These are phyloP conservation scores for Cynanchum wilfordii DNA, from an alignment of 257 asterid genomes.

Conservation along the genomic window DNA sequence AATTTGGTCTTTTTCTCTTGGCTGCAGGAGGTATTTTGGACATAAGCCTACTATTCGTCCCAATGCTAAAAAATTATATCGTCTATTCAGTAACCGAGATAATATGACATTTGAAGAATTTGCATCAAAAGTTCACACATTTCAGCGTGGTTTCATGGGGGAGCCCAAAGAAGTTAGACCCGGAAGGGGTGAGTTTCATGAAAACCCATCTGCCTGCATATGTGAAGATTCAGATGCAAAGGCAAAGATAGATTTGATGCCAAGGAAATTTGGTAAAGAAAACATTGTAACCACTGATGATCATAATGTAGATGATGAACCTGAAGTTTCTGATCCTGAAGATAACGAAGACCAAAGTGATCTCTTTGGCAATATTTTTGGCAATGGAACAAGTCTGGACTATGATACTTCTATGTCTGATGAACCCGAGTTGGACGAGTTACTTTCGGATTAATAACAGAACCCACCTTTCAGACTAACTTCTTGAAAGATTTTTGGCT, in stretches of 20 bases:
- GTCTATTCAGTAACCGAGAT: slow-evolving; percentile 51
- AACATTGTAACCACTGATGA: slow-evolving; percentile 29
- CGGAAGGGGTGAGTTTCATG: slow-evolving; percentile 94
- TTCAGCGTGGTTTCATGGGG: slow-evolving; percentile 90
- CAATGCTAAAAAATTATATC: slow-evolving; percentile 73
- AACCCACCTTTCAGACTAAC: background rate
- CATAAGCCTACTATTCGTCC: slow-evolving; percentile 98
- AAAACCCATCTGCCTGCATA: slow-evolving; percentile 84
- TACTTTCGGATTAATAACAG: slow-evolving; percentile 77
- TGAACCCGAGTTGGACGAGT: slow-evolving; percentile 74
- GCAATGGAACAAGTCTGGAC: slow-evolving; percentile 55
- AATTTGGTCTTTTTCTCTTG: slow-evolving; percentile 16
- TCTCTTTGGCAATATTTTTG: slow-evolving; percentile 29
- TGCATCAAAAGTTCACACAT: slow-evolving; percentile 40
- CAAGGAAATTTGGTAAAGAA: slow-evolving; percentile 26
- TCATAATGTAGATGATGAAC: slow-evolving; percentile 48
- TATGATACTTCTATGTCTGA: slow-evolving; percentile 50
- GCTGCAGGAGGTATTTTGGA: slow-evolving; percentile 89
- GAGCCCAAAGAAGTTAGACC: slow-evolving; percentile 88
- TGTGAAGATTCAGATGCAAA: slow-evolving; percentile 69
- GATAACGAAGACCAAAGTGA: slow-evolving; percentile 59
- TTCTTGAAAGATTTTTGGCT: background rate
- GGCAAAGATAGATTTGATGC: slow-evolving; percentile 28
- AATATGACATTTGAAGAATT: slow-evolving; percentile 82
- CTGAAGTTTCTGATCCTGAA: slow-evolving; percentile 70